Evolutionary conservation across 2,329 filamentous ascomycete species (phyloP), one percentile per base, ranked within the genome.

Genomic region (Monascus ruber): DNA sequence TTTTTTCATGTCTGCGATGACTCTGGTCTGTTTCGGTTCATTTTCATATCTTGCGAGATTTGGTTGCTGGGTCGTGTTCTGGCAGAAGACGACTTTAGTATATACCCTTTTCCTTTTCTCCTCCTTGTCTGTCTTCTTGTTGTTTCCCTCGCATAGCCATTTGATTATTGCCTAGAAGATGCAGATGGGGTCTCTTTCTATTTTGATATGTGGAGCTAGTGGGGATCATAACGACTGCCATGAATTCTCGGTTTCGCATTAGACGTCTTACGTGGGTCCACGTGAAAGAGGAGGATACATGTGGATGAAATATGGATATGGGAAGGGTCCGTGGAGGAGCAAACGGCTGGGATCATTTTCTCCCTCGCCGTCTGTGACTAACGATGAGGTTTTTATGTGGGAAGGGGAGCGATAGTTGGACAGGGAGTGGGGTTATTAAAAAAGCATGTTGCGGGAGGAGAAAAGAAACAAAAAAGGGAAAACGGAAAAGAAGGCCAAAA

Each of bases 11-110:
- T 17, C 25, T 24, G n/a, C n/a, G n/a, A 34, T 27, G 8, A 11
- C 33, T 24, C 10, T 6, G 32, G 17, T 33, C 31, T 25, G 5
- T 34, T 8, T 24, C 17, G 9, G 27, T 29, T 26, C 11, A 32
- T 29, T 26, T 28, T 25, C 25, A 27, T 9, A 31, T 24, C 24
- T 33, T 11, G 11, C 31, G 17, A 11, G 28, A 27, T 36, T 31
- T 36, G 26, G 17, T 29, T 42, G 27, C 24, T 42, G 43, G 44
- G 40, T 40, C 43, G 42, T 44, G 44, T 29, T 47, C 43, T 48
- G 44, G 39, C 43, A 41, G 40, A 38, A 44, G 42, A 36, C 43
- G 42, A 45, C 44, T 43, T 46, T 47, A 47, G 47, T 52, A 52
- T 53, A 53, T 53, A 53, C 49, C 49, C 47, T 43, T 11, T 34